Percentiles rank a stretch among this genome's conserved stretches.
Conservation (phyloP, 495 filamentous ascomycete species). For the Neurospora sp. region DNA sequence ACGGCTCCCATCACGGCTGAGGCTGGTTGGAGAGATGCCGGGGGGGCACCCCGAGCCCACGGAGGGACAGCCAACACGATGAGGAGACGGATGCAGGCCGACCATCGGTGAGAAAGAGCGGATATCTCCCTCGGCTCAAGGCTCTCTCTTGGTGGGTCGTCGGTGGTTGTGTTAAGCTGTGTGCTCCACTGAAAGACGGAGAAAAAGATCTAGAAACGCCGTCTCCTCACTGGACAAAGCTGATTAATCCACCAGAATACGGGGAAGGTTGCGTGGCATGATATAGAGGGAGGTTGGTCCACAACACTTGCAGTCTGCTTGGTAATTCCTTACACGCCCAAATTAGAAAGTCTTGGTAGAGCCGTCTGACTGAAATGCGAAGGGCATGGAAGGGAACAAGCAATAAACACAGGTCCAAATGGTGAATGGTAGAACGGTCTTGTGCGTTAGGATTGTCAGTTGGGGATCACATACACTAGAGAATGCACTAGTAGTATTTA, state of each 20-base stretch:
- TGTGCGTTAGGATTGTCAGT: neutral
- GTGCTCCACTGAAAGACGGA: neutral
- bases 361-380: neutral
- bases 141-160: neutral
- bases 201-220: neutral
- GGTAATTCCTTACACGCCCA: neutral
- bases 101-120: neutral
- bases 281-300: neutral
- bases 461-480: neutral
- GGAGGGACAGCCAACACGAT: neutral
- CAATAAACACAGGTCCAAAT: neutral
- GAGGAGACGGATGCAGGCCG: neutral
- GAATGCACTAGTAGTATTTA: neutral
- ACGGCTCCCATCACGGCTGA: neutral
- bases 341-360: neutral
- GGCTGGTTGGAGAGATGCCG: neutral
- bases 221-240: neutral
- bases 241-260: neutral
- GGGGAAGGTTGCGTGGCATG: neutral
- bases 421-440: neutral
- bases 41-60: neutral
- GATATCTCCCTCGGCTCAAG: neutral
- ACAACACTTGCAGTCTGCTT: neutral
- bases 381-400: neutral
- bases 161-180: neutral